Evolutionary conservation across 805 yeast species (phyloP).

Genomic region (Alloascoidea africana): DNA sequence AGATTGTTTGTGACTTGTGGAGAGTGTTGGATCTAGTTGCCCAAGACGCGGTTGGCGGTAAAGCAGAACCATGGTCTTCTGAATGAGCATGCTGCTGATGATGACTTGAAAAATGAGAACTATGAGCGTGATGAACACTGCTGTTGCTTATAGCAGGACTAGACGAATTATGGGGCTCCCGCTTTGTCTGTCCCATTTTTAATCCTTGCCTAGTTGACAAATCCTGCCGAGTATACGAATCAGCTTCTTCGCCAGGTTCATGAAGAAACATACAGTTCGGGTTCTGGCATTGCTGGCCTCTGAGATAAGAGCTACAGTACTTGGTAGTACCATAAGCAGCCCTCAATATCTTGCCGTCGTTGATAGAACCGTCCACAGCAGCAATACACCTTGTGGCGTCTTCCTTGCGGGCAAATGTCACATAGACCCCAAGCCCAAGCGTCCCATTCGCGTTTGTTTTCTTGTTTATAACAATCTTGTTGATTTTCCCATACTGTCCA

Average conservation of each 20-base stretch:
- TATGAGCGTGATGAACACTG: conserved; percentile 2
- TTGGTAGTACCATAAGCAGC: conserved; percentile 99
- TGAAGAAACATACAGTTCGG: conserved; percentile 98
- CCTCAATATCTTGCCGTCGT: conserved; percentile 78
- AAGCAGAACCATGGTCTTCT: conserved; percentile 25
- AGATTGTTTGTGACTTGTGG: conserved; percentile 15
- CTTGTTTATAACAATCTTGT: conserved; percentile 81
- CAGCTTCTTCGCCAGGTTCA: conserved; percentile 99
- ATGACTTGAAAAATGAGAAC: conserved; percentile 5
- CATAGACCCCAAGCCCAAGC: conserved; percentile 89
- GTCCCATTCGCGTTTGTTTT: conserved; percentile 43
- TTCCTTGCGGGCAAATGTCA: conserved; percentile 83
- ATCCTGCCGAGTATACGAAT: conserved; percentile 83
- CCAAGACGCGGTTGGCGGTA: conserved; percentile 69
- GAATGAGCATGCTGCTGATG: conserved; percentile 9
- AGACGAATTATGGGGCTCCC: conserved; percentile 18
- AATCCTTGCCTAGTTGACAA: conserved; percentile 41
- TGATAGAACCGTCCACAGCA: conserved; percentile 81
- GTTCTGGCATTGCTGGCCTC: conserved; percentile 94
- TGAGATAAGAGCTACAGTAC: conserved; percentile 88
- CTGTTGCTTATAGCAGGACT: neutral
- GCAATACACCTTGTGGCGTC: conserved; percentile 91
- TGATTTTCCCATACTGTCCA: conserved; percentile 96
- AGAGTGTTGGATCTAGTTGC: conserved; percentile 18
- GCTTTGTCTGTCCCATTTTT: conserved; percentile 28